Evolutionary conservation across 306 rosid genomes (phyloP).

Genomic region (Castanospermum australe): DNA sequence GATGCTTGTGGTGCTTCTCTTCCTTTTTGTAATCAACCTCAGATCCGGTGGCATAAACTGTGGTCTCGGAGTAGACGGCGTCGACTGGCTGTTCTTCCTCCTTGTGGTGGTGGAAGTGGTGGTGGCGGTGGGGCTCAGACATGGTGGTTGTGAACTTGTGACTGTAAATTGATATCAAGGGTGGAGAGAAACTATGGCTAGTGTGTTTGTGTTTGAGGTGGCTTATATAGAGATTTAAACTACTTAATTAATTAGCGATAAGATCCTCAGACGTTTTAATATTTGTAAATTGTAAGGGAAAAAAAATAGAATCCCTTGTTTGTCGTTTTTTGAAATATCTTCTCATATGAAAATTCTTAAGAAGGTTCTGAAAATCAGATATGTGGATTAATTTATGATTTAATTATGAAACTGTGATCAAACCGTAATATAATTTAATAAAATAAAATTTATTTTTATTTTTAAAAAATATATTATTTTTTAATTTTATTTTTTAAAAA

Average conservation of each 20-base stretch:
- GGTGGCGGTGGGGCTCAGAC: slow-evolving; percentile 17
- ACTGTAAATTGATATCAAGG: background rate
- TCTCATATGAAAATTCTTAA: background rate
- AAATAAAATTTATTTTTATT: too few relatives aligned
- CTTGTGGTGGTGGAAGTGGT: slow-evolving; percentile 17
- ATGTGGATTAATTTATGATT: too few relatives aligned
- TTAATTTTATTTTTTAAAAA: too few relatives aligned
- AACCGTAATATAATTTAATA: too few relatives aligned
- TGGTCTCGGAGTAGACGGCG: background rate
- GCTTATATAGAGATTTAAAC: background rate
- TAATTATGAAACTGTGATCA: too few relatives aligned
- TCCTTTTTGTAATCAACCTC: slow-evolving; percentile 25
- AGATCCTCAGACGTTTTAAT: background rate
- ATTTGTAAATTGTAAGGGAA: background rate
- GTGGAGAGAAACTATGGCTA: background rate
- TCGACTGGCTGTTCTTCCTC: background rate
- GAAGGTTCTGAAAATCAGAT: too few relatives aligned
- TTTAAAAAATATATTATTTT: too few relatives aligned
- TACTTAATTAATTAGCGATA: background rate
- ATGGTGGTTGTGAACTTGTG: background rate
- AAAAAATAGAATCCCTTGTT: background rate
- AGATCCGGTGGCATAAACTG: background rate
- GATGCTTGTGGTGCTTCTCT: slow-evolving; percentile 27
- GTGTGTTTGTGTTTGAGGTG: background rate
- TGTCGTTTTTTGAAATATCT: background rate